phyloP scores from a whole-genome alignment of 164 flowering plant genomes.

The Protea cynaroides region DNA sequence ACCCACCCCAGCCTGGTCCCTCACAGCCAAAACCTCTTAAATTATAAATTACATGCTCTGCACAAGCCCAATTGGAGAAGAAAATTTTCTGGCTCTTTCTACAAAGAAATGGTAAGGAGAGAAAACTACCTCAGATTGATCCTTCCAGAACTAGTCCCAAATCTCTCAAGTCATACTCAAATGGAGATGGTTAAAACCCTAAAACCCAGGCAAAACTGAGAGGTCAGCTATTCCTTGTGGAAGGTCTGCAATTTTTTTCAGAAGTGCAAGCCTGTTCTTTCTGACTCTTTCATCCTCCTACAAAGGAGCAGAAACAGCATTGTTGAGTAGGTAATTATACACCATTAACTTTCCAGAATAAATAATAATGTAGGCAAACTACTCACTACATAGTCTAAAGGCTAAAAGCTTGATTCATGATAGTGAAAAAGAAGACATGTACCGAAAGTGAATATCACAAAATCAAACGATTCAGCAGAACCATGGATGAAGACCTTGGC shows the following conservation, averaged over 20 bases:
- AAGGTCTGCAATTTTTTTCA: constrained; percentile 72
- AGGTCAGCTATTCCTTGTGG: constrained; percentile 86
- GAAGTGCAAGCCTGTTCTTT: constrained; percentile 82
- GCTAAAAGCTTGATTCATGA: too few relatives aligned
- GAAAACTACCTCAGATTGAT: background rate
- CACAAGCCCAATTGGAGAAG: background rate
- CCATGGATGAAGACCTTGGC: too few relatives aligned
- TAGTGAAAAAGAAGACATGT: too few relatives aligned
- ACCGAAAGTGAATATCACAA: too few relatives aligned
- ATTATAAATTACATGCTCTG: background rate
- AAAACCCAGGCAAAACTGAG: constrained; percentile 86
- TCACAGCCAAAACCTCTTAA: too few relatives aligned
- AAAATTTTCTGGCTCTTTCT: background rate
- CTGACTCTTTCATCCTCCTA: constrained; percentile 86
- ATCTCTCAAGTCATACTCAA: background rate
- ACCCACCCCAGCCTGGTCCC: too few relatives aligned
- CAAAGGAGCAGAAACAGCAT: background rate
- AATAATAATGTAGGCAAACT: too few relatives aligned
- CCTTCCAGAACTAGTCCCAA: background rate
- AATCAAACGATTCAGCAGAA: too few relatives aligned
- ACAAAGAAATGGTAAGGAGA: background rate
- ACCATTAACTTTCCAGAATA: too few relatives aligned
- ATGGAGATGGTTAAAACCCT: constrained; percentile 2
- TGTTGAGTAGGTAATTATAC: background rate
- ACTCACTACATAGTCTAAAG: too few relatives aligned